Conservation (phyloP, 805 yeast genomes). For the Hanseniaspora meyeri region DNA sequence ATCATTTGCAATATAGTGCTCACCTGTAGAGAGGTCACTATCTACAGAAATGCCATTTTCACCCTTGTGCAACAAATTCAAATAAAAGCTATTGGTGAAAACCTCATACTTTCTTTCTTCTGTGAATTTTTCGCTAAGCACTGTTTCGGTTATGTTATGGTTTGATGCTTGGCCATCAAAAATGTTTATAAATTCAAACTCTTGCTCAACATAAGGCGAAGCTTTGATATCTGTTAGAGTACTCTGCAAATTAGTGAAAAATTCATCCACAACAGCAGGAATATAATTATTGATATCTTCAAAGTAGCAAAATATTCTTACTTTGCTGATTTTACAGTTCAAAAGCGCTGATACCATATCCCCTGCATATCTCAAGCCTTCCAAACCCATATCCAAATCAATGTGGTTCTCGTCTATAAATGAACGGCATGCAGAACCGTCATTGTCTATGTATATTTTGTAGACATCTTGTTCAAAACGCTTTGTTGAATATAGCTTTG, state of each 20-base stretch:
- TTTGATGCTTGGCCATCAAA: constrained; percentile 4
- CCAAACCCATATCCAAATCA: constrained; percentile 11
- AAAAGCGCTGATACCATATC: background rate
- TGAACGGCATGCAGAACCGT: background rate
- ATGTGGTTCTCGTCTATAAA: constrained; percentile 6
- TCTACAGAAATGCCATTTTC: background rate
- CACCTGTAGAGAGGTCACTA: background rate
- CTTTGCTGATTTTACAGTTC: background rate
- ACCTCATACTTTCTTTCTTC: background rate
- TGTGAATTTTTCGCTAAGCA: background rate
- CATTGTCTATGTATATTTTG: constrained; percentile 2
- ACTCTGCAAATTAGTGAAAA: background rate
- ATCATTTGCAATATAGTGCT: background rate
- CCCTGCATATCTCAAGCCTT: background rate
- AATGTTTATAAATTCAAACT: constrained; percentile 5
- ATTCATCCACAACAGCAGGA: constrained; percentile 5
- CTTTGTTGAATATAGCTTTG: background rate
- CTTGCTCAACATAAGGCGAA: background rate
- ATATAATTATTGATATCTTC: constrained; percentile 11
- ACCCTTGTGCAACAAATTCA: background rate
- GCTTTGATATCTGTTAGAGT: background rate
- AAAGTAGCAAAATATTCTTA: constrained; percentile 9
- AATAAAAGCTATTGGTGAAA: background rate
- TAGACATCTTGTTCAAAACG: background rate
- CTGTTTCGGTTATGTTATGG: background rate